Evolutionary conservation across 495 filamentous ascomycete genomes (phyloP).

Genomic region (Bacidia rubella): DNA sequence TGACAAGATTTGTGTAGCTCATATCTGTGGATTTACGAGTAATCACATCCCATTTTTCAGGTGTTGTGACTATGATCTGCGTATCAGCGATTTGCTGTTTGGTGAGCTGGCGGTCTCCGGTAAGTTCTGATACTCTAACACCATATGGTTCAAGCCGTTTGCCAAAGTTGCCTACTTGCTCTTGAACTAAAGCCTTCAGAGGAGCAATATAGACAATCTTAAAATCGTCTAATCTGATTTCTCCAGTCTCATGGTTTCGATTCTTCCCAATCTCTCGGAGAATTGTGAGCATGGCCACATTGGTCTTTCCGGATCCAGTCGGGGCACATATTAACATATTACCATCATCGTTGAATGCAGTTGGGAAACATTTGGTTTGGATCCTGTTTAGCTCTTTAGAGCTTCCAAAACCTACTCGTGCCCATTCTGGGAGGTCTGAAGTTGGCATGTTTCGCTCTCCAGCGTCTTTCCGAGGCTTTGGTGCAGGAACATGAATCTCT

Average conservation of each 20-base stretch:
- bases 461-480: conserved; percentile 67
- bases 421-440: conserved; percentile 84
- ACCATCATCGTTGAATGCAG: conserved; percentile 85
- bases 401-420: conserved; percentile 68
- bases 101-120: conserved; percentile 93
- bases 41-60: conserved; percentile 98
- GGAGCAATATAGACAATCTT: conserved; percentile 95
- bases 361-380: conserved; percentile 81
- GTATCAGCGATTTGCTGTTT: conserved; percentile 98
- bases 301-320: conserved; percentile 96
- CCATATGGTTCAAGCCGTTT: conserved; percentile 81
- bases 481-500: conserved; percentile 90
- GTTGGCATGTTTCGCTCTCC: conserved; percentile 70
- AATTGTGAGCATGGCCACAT: conserved; percentile 95
- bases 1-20: conserved; percentile 91
- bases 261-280: conserved; percentile 95
- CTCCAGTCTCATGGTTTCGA: conserved; percentile 69
- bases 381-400: conserved; percentile 81
- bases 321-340: conserved; percentile 97
- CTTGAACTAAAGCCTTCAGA: conserved; percentile 87
- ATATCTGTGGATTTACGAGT: conserved; percentile 95
- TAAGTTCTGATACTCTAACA: conserved; percentile 83
- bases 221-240: conserved; percentile 89
- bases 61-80: conserved; percentile 96
- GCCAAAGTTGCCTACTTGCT: conserved; percentile 95